Evolutionary conservation across 2,329 filamentous ascomycete species (phyloP).

Genomic region (Furcasterigmium sp.): DNA sequence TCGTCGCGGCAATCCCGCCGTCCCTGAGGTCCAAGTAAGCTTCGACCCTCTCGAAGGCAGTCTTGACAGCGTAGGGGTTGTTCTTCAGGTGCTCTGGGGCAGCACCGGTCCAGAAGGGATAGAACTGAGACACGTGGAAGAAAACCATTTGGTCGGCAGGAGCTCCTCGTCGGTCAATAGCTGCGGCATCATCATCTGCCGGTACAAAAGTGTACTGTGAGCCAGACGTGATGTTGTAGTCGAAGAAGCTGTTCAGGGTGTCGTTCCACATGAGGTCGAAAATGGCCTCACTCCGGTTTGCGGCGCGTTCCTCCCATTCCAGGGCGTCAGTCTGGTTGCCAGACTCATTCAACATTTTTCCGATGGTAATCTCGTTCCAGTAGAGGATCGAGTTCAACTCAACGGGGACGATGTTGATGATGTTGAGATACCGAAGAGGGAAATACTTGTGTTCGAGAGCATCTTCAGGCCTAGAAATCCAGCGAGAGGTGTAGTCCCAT

Average conservation of each 20-base stretch:
- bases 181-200: slow-evolving; percentile 37
- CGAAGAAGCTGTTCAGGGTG: slow-evolving; percentile 59
- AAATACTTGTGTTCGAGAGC: slow-evolving; percentile 57
- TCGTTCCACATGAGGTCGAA: slow-evolving; percentile 59
- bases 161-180: slow-evolving; percentile 35
- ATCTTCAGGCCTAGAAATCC: slow-evolving; percentile 51
- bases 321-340: slow-evolving; percentile 45
- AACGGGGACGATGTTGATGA: slow-evolving; percentile 52
- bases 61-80: slow-evolving; percentile 52
- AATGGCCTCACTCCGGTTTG: slow-evolving; percentile 55
- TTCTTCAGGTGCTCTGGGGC: slow-evolving; percentile 51
- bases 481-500: slow-evolving; percentile 59
- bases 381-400: slow-evolving; percentile 67
- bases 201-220: slow-evolving; percentile 51
- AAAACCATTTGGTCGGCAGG: slow-evolving; percentile 51
- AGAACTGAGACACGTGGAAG: slow-evolving; percentile 57
- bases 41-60: slow-evolving; percentile 47
- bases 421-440: slow-evolving; percentile 59
- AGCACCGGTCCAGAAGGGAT: slow-evolving; percentile 65
- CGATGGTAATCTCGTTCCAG: slow-evolving; percentile 56
- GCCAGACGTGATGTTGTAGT: slow-evolving; percentile 60
- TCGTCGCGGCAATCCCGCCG: slow-evolving; percentile 59
- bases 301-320: slow-evolving; percentile 44
- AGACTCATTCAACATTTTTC: slow-evolving; percentile 43
- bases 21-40: slow-evolving; percentile 43